These are phyloP conservation scores for Geotrichum klebahnii DNA, from an alignment of 1,139 yeast species.

Conservation along the genomic window DNA sequence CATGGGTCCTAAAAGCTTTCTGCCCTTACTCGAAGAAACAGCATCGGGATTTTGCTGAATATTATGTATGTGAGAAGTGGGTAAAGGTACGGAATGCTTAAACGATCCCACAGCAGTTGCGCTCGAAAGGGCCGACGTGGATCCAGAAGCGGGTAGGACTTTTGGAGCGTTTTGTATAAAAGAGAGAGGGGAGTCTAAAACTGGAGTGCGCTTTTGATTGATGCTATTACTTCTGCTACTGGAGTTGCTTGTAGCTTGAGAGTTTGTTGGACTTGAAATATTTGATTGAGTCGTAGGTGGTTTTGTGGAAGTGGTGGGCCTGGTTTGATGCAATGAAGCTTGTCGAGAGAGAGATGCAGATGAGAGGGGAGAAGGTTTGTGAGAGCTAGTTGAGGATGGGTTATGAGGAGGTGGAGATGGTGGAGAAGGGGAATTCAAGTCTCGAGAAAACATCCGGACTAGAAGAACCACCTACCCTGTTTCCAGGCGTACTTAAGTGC, in stretches of 20 bases:
- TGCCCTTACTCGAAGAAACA: neutral
- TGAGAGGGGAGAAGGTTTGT: neutral
- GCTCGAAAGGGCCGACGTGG: slow-evolving; percentile 6
- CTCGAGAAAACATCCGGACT: slow-evolving; percentile 14
- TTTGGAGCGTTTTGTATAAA: slow-evolving; percentile 1
- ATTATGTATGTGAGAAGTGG: neutral
- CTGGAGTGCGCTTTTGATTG: neutral
- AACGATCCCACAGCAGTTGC: slow-evolving; percentile 7
- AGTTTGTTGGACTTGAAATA: slow-evolving; percentile 10
- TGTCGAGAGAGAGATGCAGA: slow-evolving; percentile 5
- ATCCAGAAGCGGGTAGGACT: neutral
- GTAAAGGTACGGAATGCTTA: slow-evolving; percentile 2
- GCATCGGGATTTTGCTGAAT: slow-evolving; percentile 6
- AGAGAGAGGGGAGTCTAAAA: slow-evolving; percentile 1
- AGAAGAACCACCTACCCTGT: slow-evolving; percentile 4
- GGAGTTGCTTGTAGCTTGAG: slow-evolving; percentile 1
- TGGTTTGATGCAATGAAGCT: neutral
- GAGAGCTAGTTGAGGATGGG: slow-evolving; percentile 1
- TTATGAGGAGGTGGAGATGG: slow-evolving; percentile 7
- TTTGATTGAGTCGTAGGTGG: neutral
- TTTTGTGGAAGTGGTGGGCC: neutral
- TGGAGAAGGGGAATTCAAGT: slow-evolving; percentile 9
- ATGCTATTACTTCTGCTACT: slow-evolving; percentile 9
- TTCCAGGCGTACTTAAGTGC: neutral
- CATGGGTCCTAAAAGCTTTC: neutral